Conservation (phyloP, 345 rosid species). For the Arabidopsis suecica region DNA sequence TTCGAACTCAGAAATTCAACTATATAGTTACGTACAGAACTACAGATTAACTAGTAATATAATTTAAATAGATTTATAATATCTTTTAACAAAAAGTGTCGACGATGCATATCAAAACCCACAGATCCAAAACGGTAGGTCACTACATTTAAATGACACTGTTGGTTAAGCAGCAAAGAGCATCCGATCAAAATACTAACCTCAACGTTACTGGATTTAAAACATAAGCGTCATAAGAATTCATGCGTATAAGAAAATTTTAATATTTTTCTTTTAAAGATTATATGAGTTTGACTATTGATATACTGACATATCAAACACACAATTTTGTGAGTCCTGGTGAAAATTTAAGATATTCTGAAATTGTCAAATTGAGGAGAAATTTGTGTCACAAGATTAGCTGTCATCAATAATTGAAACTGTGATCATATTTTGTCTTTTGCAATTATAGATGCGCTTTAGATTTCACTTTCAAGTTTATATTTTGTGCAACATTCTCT, state of each 20-base stretch:
- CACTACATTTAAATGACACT: background rate
- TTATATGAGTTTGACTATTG: background rate
- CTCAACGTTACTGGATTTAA: background rate
- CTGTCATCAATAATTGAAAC: conserved; percentile 55
- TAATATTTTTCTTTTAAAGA: too few relatives aligned
- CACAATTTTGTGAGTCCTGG: background rate
- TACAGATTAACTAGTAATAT: too few relatives aligned
- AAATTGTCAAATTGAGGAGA: conserved; percentile 38
- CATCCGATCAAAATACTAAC: background rate
- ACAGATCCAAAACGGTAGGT: too few relatives aligned
- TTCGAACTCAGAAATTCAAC: too few relatives aligned
- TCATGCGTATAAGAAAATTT: background rate
- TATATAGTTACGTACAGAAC: too few relatives aligned
- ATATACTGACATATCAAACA: background rate
- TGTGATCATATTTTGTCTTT: conserved; percentile 57
- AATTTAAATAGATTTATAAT: too few relatives aligned
- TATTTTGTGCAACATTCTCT: conserved; percentile 19
- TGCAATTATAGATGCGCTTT: conserved; percentile 45
- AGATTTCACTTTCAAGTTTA: conserved; percentile 34
- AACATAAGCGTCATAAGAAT: background rate
- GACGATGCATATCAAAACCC: too few relatives aligned
- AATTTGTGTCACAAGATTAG: conserved; percentile 45
- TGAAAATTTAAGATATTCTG: background rate
- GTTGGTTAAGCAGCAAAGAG: background rate
- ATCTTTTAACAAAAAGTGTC: too few relatives aligned